Evolutionary conservation across 257 asterid genomes (phyloP).

Genomic region (Solanum appendiculatum): DNA sequence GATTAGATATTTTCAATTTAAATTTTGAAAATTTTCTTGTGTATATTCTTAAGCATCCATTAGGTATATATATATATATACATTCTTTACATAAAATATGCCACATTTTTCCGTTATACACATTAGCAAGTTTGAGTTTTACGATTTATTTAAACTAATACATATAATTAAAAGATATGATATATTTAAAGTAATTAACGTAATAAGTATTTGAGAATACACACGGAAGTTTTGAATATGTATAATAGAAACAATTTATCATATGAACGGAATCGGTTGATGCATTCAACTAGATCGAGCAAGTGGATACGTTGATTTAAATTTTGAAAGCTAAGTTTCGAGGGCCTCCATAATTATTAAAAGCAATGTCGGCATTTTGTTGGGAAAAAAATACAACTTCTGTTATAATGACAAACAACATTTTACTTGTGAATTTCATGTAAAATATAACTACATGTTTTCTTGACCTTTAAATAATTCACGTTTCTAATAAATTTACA

Average conservation of each 20-base stretch:
- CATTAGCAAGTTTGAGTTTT: background rate
- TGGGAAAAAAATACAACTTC: background rate
- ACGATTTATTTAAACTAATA: background rate
- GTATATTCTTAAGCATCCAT: background rate
- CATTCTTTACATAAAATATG: too few relatives aligned
- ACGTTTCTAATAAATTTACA: background rate
- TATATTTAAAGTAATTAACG: background rate
- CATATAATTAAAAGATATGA: background rate
- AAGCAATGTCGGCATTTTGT: background rate
- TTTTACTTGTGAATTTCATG: background rate
- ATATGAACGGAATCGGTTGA: background rate
- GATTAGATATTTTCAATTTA: too few relatives aligned
- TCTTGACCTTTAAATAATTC: background rate
- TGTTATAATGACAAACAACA: background rate
- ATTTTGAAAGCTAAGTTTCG: background rate
- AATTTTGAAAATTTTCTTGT: too few relatives aligned
- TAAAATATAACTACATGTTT: background rate
- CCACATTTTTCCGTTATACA: background rate
- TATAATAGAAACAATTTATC: background rate
- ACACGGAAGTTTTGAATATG: too few relatives aligned
- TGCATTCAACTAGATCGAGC: background rate
- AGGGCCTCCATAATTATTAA: background rate
- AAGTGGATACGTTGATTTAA: background rate
- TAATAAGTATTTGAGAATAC: too few relatives aligned
- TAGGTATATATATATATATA: too few relatives aligned